phyloP scores from a whole-genome alignment of 2,329 filamentous ascomycete genomes.

The Fusarium lyarnte region DNA sequence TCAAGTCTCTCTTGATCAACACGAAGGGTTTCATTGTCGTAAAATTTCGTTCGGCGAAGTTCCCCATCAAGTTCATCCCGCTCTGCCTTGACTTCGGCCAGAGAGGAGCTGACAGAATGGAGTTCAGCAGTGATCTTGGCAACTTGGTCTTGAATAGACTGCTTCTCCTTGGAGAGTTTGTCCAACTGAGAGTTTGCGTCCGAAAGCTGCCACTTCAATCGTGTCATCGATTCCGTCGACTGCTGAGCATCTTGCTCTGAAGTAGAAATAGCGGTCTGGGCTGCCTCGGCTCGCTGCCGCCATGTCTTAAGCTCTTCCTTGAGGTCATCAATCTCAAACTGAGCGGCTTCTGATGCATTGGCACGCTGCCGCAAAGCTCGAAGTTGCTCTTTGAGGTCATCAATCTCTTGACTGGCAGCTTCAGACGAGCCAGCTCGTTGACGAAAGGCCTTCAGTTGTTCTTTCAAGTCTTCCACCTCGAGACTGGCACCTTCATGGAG shows the following conservation, averaged over 20 bases:
- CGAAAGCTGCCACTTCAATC: conserved; percentile 65
- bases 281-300: conserved; percentile 35
- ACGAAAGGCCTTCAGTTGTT: conserved; percentile 40
- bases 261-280: conserved; percentile 43
- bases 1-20: conserved; percentile 76
- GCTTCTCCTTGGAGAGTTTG: conserved; percentile 67
- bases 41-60: conserved; percentile 63
- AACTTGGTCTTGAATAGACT: conserved; percentile 70
- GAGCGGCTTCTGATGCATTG: conserved; percentile 36
- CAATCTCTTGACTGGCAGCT: conserved; percentile 53
- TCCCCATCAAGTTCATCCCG: conserved; percentile 73
- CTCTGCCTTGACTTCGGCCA: conserved; percentile 69
- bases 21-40: conserved; percentile 67
- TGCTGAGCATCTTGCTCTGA: conserved; percentile 49
- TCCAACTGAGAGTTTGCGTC: conserved; percentile 67
- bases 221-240: conserved; percentile 57
- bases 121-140: conserved; percentile 68
- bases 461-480: conserved; percentile 42
- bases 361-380: conserved; percentile 8
- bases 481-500: conserved; percentile 40
- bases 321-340: conserved; percentile 27
- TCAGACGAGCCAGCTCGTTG: conserved; percentile 22
- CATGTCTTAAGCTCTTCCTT: conserved; percentile 45
- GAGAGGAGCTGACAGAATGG: conserved; percentile 63
- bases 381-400: conserved; percentile 19